A percentile compares a stretch with the other conserved stretches of the same genome.
phyloP scores from a whole-genome alignment of 305 asterid genomes.

The Coffea humblotiana region DNA sequence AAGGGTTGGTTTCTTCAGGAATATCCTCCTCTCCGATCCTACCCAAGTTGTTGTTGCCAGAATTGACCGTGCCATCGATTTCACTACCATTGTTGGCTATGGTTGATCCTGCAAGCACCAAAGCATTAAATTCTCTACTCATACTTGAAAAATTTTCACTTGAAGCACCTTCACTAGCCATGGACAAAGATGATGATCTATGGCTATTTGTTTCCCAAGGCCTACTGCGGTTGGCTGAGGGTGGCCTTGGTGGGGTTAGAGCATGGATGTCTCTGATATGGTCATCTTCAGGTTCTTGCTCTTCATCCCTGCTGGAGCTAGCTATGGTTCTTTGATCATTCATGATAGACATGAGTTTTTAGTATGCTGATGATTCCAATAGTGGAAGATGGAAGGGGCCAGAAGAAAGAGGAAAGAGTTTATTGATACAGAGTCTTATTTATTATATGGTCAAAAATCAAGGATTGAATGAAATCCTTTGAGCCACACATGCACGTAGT shows the following conservation, averaged over 20 bases:
- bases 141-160: constrained; percentile 64
- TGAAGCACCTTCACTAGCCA: constrained; percentile 38
- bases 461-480: constrained; percentile 20
- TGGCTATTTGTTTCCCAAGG: constrained; percentile 64
- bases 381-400: constrained; percentile 5
- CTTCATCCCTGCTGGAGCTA: constrained; percentile 20
- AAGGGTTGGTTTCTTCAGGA: constrained; percentile 52
- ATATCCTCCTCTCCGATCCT: constrained; percentile 70
- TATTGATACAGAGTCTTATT: background rate
- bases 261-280: constrained; percentile 75
- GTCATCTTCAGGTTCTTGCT: constrained; percentile 30
- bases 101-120: constrained; percentile 71
- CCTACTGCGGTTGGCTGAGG: constrained; percentile 10
- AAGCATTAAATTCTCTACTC: constrained; percentile 81
- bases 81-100: constrained; percentile 27
- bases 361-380: background rate
- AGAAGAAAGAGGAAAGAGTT: constrained; percentile 15
- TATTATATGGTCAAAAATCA: constrained; percentile 17
- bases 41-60: constrained; percentile 36
- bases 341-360: constrained; percentile 26
- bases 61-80: constrained; percentile 6
- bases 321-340: constrained; percentile 56
- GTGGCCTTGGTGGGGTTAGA: constrained; percentile 59
- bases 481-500: constrained; percentile 56
- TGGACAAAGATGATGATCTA: constrained; percentile 57